These are phyloP conservation scores for Vanrija sp. DNA, from an alignment of 1,284 basidiomycete species.

Conservation along the genomic window DNA sequence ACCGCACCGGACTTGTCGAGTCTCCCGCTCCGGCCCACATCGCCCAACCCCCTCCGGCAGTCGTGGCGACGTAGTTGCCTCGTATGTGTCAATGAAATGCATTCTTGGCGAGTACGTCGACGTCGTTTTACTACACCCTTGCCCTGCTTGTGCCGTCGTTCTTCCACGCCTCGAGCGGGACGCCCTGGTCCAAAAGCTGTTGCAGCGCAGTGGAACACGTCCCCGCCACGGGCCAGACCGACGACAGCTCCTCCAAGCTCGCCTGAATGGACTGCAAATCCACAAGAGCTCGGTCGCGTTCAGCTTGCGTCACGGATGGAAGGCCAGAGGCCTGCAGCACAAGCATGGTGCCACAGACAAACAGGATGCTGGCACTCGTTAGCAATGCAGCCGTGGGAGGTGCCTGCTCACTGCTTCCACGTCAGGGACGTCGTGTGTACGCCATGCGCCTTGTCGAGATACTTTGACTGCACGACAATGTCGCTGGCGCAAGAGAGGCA, in stretches of 20 bases:
- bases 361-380: conserved; percentile 10
- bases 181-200: conserved; percentile 6
- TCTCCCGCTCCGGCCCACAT: too few relatives aligned
- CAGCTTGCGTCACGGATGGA: conserved; percentile 10
- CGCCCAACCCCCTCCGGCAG: too few relatives aligned
- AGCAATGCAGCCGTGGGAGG: neutral
- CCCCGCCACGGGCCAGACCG: conserved; percentile 18
- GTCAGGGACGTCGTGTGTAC: conserved; percentile 12
- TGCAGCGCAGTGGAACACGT: conserved; percentile 12
- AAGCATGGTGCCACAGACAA: conserved; percentile 21
- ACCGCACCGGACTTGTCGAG: too few relatives aligned
- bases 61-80: too few relatives aligned
- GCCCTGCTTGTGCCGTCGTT: too few relatives aligned
- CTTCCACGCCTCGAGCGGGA: too few relatives aligned
- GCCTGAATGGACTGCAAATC: conserved; percentile 16
- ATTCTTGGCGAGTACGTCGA: too few relatives aligned
- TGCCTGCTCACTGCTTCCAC: conserved; percentile 18
- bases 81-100: too few relatives aligned
- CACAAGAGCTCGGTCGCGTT: conserved; percentile 6
- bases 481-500: conserved; percentile 15
- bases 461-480: conserved; percentile 18
- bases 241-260: conserved; percentile 13
- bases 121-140: too few relatives aligned
- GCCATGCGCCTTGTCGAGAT: conserved; percentile 11
- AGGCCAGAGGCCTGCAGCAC: conserved; percentile 20